Evolutionary conservation across 2,329 filamentous ascomycete species (phyloP), one percentile per base, ranked within the genome.

Genomic region (Arthrobotrys conoides): DNA sequence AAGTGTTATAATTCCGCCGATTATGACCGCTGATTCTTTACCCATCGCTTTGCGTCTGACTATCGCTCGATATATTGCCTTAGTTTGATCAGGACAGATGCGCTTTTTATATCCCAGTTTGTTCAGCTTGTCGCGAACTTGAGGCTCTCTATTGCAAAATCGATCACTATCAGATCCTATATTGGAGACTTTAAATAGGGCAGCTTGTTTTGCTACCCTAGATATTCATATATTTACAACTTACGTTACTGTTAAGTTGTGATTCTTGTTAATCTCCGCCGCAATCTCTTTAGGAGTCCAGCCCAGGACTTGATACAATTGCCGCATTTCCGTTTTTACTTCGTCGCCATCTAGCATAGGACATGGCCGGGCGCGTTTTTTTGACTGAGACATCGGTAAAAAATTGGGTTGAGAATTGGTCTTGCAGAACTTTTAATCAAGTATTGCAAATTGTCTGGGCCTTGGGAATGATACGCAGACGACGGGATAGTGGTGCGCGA

Each of bases 41-140:
- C 36, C 36, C 14, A n/a, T 18, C 18, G 1, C n/a, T 33, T 63
- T 16, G 3, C 57, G 57, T 3, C 3, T 33, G 20, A 27, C 14
- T 1, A 63, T 16, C 22, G 16, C 18, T 63, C 36, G 33, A 5
- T 44, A 63, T 63, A 63, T 46, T 8, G 4, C 14, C 20, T 14
- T 8, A 8, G 20, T 44, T 16, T 63, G 16, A 5, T 16, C 9
- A 0, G 18, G 57, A 33, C 38, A 24, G n/a, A 63, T 4, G 2
- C 57, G 18, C 14, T 44, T 22, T 46, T 46, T 63, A 24, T 44
- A 63, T 44, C 57, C 57, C 2, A 41, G 38, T 44, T 63, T 63
- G 36, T 63, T 63, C 20, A 63, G 33, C 38, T 46, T 41, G 12
- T 63, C 57, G 22, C 57, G 57, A 4, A 63, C 24, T 14, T 63